Evolutionary conservation across 1,139 yeast genomes (phyloP), one percentile per base, ranked within the genome.

Genomic region (Suhomyces bribrorum): DNA sequence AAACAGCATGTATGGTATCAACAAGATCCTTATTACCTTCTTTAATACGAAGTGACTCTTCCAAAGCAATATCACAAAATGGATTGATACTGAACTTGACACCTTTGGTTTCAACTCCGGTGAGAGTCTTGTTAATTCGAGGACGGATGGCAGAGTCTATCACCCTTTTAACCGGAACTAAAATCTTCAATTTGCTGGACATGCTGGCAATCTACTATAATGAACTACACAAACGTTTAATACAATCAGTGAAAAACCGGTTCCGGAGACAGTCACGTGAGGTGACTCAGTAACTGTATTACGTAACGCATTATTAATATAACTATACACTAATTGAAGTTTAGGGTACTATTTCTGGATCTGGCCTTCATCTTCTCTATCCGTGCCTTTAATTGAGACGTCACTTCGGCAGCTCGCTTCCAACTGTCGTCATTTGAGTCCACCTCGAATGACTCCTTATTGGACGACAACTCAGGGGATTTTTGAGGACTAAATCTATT

Each of bases 21-120:
- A 89, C 96, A 34, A 79, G 63, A n/a, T 65, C 82, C 55, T 84
- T 83, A 59, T 82, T 64, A 32, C 73, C 72, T 54, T 86, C 92
- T 54, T 79, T 81, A 50, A 92, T 75, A 53, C 84, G 77, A 36
- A 90, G 72, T 3, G 97, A 95, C 63, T 92, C 98, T 65, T 92
- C 98, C 40, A 77, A 70, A 12, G 98, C 98, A 59, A 92, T 92
- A 64, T 92, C 98, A 66, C 96, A 94, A 65, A 92, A 92, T 40
- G 98, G 98, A 62, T 92, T 92, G 64, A 92, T 88, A 57, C 90
- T 81, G 73, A 85, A 89, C 68, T 90, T 90, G 52, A 88, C 89
- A 40, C 97, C 97, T 50, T 86, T 80, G 41, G 92, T 83, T 54
- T 89, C 96, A 37, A 92, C 83, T 4, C 94, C 96, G 9, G 89